Percentiles rank a stretch among this genome's conserved stretches.
Conservation (phyloP, 1,284 basidiomycete genomes). For the Ganoderma sinense region DNA sequence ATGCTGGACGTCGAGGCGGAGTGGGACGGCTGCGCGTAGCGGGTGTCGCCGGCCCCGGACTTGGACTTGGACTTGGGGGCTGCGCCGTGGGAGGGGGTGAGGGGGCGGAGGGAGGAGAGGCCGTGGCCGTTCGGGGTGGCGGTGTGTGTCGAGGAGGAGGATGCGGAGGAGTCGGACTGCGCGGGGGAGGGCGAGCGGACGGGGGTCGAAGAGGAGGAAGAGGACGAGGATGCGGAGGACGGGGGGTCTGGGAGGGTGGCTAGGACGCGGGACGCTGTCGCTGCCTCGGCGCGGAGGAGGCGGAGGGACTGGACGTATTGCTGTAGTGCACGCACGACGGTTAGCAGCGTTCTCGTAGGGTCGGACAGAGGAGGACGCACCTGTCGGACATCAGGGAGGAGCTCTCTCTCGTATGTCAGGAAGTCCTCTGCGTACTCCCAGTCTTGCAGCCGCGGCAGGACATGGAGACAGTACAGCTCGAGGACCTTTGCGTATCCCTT, state of each 20-base stretch:
- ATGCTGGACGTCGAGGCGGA: slow-evolving; percentile 38
- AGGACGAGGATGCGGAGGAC: slow-evolving; percentile 26
- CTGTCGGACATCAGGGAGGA: slow-evolving; percentile 56
- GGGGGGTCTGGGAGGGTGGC: slow-evolving; percentile 35
- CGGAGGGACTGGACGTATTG: slow-evolving; percentile 32
- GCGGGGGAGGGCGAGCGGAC: slow-evolving; percentile 51
- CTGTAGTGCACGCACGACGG: slow-evolving; percentile 13
- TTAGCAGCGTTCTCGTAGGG: neutral
- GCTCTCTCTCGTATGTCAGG: slow-evolving; percentile 72
- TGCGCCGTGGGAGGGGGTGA: slow-evolving; percentile 29
- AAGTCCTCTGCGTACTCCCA: slow-evolving; percentile 84
- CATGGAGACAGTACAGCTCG: slow-evolving; percentile 75
- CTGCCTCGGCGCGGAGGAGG: slow-evolving; percentile 31
- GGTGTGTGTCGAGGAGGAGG: slow-evolving; percentile 41
- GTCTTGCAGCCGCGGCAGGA: slow-evolving; percentile 73
- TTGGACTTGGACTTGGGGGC: slow-evolving; percentile 17
- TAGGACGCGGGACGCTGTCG: slow-evolving; percentile 29
- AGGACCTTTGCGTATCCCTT: slow-evolving; percentile 76
- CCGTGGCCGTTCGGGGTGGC: slow-evolving; percentile 35
- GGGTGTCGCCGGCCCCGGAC: slow-evolving; percentile 14
- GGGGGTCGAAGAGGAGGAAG: slow-evolving; percentile 21
- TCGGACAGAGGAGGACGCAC: slow-evolving; percentile 46
- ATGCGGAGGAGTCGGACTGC: slow-evolving; percentile 46
- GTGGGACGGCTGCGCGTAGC: slow-evolving; percentile 7
- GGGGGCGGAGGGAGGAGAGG: slow-evolving; percentile 17